Base-by-base conservation (phyloP, 1,284 basidiomycete species). In the Puccinia triticina region DNA sequence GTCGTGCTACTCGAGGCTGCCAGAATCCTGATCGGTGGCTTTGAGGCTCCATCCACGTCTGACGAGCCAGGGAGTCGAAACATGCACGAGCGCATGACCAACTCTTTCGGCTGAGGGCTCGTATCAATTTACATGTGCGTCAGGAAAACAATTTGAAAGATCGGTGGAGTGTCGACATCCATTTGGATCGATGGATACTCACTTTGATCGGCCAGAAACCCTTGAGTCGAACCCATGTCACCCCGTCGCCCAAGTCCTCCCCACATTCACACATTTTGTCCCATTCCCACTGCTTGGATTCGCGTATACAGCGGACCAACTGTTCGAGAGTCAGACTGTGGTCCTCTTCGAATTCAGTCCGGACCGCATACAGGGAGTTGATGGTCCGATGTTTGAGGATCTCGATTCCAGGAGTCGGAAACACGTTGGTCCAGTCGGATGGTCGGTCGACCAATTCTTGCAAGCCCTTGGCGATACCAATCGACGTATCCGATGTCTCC, bases 171-270 rank as follows among this genome's bases (percentile, higher is more conserved):
- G 43, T 5, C 23, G 29, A 69, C 8, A 46, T 50, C 1, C 2
- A 64, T 32, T 8, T n/a, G n/a, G n/a, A 23, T 12, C 11, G 32
- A 37, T 18, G 2, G 23, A 72, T 18, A 34, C 75, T n/a, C 29
- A 78, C 77, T 66, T 78, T 78, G 64, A 78, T 69, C 5, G 77
- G 77, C 77, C 77, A 78, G 48, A 69, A 78, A 3, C 77, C 77
- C 46, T 78, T 78, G 14, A 78, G 61, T 0, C 77, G 61, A n/a
- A 78, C 43, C 77, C 76, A 78, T 37, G 34, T 69, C 26, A 78
- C 23, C 26, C 66, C 66, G 7, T 78, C 64, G 32, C 66, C 77
- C 43, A 78, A 34, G 48, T 78, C 77, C 40, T 55, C 23, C n/a
- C 77, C 77, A 32, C 16, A 53, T 48, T 78, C 77, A 37, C 77